Base-by-base conservation (phyloP, 177 flowering plant species). In the Tripterygium wilfordii region DNA sequence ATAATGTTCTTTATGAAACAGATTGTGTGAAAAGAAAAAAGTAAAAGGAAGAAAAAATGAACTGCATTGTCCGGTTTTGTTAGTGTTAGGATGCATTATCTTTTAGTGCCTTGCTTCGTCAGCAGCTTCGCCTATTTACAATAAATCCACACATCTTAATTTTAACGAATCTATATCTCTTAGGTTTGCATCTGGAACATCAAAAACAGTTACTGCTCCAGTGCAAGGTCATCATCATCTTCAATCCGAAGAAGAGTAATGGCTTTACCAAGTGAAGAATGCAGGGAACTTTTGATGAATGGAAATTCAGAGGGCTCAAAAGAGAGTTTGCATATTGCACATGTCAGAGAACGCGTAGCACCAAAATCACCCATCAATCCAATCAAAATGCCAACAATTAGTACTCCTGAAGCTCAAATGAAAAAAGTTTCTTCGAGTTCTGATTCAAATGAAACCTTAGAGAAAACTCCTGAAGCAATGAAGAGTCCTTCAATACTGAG, bases 401-500 rank as follows among this genome's bases (percentile, higher is more conserved):
- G 70, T 32, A 83, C 98, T 36, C 96, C 98, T 10, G 72, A 79
- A 49, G 61, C 78, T 27, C 60, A 56, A 3, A 68, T 57, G 69
- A 81, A 45, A 61, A 65, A 41, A 39, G 2, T 37, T 4, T 28
- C 58, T 30, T 44, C 65, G 15, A 40, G 20, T 45, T 48, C 52
- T 7, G 66, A 53, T 46, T 28, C 42, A 19, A 40, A 42, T 33
- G 79, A 75, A 56, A 21, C 27, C 19, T 48, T 22, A 12, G 69
- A 58, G 50, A 66, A 49, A 40, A 69, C 69, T n/a, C 71, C 69
- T 13, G 74, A 66, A 45, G 57, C 64, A 20, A 13, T 45, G 47
- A 61, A 56, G 40, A 92, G 96, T 69, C 96, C 91, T 57, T 92
- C 98, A 27, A 96, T 92, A 25, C 63, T 91, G 57, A 77, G 62